phyloP scores from a whole-genome alignment of 257 asterid species.

The Sherardia arvensis region DNA sequence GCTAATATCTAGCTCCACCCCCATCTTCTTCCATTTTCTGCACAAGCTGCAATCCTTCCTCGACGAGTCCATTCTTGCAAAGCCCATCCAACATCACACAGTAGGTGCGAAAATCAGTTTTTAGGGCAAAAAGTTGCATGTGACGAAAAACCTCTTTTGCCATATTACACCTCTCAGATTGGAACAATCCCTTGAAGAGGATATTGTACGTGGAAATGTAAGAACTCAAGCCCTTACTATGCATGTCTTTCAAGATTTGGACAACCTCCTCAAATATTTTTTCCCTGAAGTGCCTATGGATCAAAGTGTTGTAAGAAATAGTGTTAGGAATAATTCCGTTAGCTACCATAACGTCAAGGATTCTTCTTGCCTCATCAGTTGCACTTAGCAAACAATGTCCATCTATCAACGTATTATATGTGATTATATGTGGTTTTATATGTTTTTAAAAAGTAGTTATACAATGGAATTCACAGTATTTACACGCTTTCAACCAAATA shows the following conservation, averaged over 20 bases:
- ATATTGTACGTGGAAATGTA: constrained; percentile 1
- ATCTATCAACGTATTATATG: neutral
- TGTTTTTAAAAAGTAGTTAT: too few species aligned
- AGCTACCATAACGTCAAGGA: constrained; percentile 9
- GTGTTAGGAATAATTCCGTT: constrained; percentile 5
- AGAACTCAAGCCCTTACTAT: constrained; percentile 12
- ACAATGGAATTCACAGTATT: too few species aligned
- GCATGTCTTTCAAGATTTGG: constrained; percentile 15
- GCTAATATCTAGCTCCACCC: constrained; percentile 6
- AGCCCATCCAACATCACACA: neutral
- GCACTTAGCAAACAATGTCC: neutral
- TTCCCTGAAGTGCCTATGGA: constrained; percentile 23
- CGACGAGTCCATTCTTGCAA: constrained; percentile 8
- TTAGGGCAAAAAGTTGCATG: neutral
- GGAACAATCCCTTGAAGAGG: constrained; percentile 27
- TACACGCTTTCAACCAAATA: too few species aligned
- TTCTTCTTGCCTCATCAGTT: neutral
- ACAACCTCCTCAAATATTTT: constrained; percentile 19
- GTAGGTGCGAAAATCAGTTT: constrained; percentile 15
- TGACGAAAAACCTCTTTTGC: neutral
- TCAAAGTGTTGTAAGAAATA: constrained; percentile 13
- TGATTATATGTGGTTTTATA: too few species aligned
- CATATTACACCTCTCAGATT: neutral
- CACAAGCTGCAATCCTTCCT: constrained; percentile 9
- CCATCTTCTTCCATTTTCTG: neutral